These are phyloP conservation scores for Spathaspora gorwiae DNA, from an alignment of 805 yeast species.

Conservation along the genomic window DNA sequence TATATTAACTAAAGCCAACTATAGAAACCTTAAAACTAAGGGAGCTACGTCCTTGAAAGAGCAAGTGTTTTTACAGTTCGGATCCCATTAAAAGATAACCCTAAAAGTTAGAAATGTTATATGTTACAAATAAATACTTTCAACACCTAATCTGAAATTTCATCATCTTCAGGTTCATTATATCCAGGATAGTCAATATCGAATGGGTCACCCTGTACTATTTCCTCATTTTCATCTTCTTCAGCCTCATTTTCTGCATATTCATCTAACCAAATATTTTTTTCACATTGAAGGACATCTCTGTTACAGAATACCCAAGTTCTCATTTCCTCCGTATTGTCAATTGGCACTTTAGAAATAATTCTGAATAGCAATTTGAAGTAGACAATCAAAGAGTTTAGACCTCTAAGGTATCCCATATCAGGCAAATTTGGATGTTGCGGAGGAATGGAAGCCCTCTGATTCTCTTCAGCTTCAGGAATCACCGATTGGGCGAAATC, in stretches of 20 bases:
- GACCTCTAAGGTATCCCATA: constrained; percentile 79
- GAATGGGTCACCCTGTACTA: constrained; percentile 16
- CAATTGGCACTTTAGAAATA: constrained; percentile 12
- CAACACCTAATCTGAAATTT: constrained; percentile 16
- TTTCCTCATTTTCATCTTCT: constrained; percentile 4
- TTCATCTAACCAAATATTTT: constrained; percentile 17
- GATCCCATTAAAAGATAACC: no score
- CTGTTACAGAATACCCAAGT: constrained; percentile 9
- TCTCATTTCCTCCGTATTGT: constrained; percentile 6
- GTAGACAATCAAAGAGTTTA: constrained; percentile 66
- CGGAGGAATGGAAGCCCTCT: constrained; percentile 60
- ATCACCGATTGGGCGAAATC: constrained; percentile 95
- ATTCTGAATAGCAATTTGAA: constrained; percentile 54
- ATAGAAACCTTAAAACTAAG: no score
- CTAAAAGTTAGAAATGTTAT: no score
- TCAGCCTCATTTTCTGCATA: constrained; percentile 14
- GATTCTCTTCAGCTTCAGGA: constrained; percentile 43
- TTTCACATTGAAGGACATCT: constrained; percentile 3
- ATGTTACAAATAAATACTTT: not conserved
- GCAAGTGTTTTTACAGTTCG: no score
- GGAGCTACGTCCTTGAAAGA: no score
- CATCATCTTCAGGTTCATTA: constrained; percentile 18
- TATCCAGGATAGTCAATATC: constrained; percentile 16
- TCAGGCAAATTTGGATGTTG: constrained; percentile 60
- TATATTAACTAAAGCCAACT: no score